These are phyloP conservation scores for Escovopsis sp. DNA, from an alignment of 2,329 filamentous ascomycete genomes.

Conservation along the genomic window DNA sequence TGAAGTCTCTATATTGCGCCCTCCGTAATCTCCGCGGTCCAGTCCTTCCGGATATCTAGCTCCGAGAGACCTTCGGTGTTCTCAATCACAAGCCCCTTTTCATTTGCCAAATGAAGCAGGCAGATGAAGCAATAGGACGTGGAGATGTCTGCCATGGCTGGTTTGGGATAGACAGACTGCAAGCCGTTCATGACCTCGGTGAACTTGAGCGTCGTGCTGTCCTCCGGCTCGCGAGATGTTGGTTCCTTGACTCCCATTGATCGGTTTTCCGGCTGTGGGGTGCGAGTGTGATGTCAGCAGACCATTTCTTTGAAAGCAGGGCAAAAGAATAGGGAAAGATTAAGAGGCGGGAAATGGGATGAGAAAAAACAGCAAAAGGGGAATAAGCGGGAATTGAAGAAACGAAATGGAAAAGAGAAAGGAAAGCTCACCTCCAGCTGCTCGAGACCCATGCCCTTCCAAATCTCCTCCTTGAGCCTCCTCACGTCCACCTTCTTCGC, in stretches of 20 bases:
- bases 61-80: constrained; percentile 43
- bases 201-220: constrained; percentile 56
- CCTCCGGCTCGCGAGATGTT: constrained; percentile 12
- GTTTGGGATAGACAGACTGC: constrained; percentile 70
- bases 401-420: neutral
- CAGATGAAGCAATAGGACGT: constrained; percentile 92
- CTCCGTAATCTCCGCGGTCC: constrained; percentile 39
- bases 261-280: constrained; percentile 1
- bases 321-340: constrained; percentile 1
- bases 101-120: constrained; percentile 78
- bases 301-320: no score
- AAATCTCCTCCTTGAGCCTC: constrained; percentile 53
- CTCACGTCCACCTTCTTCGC: constrained; percentile 59
- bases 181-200: constrained; percentile 84
- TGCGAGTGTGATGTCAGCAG: no score
- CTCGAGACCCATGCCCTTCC: constrained; percentile 49
- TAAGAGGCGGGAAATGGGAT: neutral
- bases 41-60: constrained; percentile 46
- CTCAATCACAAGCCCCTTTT: constrained; percentile 71
- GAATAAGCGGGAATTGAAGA: neutral
- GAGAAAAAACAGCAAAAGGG: no score
- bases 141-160: constrained; percentile 83
- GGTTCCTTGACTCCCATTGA: constrained; percentile 16
- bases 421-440: constrained; percentile 29
- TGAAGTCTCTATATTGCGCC: constrained; percentile 17